These are phyloP conservation scores for Fusarium heterosporum DNA, from an alignment of 2,329 filamentous ascomycete genomes.

Conservation along the genomic window DNA sequence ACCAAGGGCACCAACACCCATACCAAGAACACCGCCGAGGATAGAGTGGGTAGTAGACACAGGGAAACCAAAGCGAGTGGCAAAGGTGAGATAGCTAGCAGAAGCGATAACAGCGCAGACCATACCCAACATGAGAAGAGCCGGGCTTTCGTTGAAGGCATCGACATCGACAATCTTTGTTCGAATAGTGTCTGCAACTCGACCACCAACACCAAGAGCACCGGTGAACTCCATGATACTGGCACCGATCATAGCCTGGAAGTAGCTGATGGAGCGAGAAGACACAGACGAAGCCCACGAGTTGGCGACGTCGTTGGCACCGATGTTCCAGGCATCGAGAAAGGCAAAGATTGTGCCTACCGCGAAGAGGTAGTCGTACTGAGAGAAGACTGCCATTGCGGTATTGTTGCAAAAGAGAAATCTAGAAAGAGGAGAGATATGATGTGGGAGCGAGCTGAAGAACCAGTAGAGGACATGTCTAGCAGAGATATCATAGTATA, in stretches of 20 bases:
- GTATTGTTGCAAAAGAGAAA: constrained; percentile 6
- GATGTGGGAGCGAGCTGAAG: constrained; percentile 21
- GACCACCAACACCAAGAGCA: constrained; percentile 69
- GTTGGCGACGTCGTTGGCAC: constrained; percentile 77
- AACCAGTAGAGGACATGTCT: not conserved
- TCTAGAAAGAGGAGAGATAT: not conserved
- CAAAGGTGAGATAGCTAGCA: constrained; percentile 67
- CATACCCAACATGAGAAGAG: constrained; percentile 69
- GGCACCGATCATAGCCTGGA: constrained; percentile 69
- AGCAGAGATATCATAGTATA: constrained; percentile 21
- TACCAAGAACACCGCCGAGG: constrained; percentile 69
- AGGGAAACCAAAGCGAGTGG: constrained; percentile 66
- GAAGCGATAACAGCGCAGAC: constrained; percentile 66
- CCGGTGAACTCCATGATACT: constrained; percentile 73
- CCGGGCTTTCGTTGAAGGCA: constrained; percentile 61
- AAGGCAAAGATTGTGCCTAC: constrained; percentile 74
- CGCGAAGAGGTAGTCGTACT: constrained; percentile 73
- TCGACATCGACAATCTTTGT: constrained; percentile 66
- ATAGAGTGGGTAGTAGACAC: constrained; percentile 73
- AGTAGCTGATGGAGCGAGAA: constrained; percentile 72
- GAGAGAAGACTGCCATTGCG: constrained; percentile 50
- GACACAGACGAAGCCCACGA: constrained; percentile 80
- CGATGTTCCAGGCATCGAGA: constrained; percentile 75
- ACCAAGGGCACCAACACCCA: constrained; percentile 68
- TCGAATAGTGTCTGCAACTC: constrained; percentile 71